Percentiles rank a stretch among this genome's conserved stretches.
phyloP scores from a whole-genome alignment of 441 rosid genomes.

The Pelargonium fulgidum region DNA sequence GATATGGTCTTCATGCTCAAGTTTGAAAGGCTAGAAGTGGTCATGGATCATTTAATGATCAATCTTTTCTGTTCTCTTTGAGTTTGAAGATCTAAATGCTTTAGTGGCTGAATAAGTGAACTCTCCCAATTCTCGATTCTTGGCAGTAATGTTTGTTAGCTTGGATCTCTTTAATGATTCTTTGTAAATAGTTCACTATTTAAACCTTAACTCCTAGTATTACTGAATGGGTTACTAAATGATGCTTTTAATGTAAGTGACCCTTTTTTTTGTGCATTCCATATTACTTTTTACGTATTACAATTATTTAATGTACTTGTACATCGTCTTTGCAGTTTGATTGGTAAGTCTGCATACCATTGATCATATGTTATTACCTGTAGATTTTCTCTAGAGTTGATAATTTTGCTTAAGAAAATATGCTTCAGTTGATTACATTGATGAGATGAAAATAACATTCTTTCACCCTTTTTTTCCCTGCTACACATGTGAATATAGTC shows the following conservation, averaged over 20 bases:
- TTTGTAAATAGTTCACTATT: too few species aligned
- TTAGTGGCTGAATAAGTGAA: background rate
- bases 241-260: background rate
- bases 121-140: background rate
- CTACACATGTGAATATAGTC: background rate
- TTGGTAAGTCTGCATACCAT: constrained; percentile 1
- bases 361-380: background rate
- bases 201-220: background rate
- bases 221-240: background rate
- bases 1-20: background rate
- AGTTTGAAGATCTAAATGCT: background rate
- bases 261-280: background rate
- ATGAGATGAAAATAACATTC: background rate
- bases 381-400: background rate
- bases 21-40: background rate
- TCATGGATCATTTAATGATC: background rate
- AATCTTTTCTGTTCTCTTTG: background rate
- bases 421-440: background rate
- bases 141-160: background rate
- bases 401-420: background rate
- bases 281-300: too few species aligned
- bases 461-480: too few species aligned
- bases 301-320: too few species aligned
- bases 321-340: background rate
- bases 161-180: background rate